A percentile compares a stretch with the other conserved stretches of the same genome.
These are phyloP conservation scores for Cornus florida DNA, from an alignment of 148 eudicot species.

Conservation along the genomic window DNA sequence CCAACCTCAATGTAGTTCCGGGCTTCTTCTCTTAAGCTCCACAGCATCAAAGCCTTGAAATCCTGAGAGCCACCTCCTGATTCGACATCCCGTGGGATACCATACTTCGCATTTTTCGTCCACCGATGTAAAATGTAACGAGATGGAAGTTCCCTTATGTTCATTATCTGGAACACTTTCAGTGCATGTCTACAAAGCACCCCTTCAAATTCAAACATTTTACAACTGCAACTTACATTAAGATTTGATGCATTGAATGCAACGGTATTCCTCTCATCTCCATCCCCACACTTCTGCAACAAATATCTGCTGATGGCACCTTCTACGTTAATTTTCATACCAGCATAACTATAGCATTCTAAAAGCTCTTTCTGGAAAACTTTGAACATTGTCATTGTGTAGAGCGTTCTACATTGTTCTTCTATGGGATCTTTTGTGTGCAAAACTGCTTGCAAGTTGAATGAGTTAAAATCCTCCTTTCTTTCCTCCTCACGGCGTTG, in stretches of 20 bases:
- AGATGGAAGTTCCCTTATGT: slow-evolving; percentile 57
- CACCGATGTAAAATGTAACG: slow-evolving; percentile 57
- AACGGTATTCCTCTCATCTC: slow-evolving; percentile 60
- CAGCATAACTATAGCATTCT: slow-evolving; percentile 49
- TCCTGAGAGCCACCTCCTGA: slow-evolving; percentile 51
- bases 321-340: slow-evolving; percentile 52
- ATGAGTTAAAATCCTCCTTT: slow-evolving; percentile 52
- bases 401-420: slow-evolving; percentile 54
- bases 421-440: slow-evolving; percentile 59
- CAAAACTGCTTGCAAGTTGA: slow-evolving; percentile 44
- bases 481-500: slow-evolving; percentile 56
- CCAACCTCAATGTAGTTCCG: slow-evolving; percentile 51
- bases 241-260: slow-evolving; percentile 56
- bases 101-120: slow-evolving; percentile 51
- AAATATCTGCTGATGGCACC: slow-evolving; percentile 50
- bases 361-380: slow-evolving; percentile 55
- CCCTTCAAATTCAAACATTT: slow-evolving; percentile 64
- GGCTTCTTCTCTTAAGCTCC: slow-evolving; percentile 65
- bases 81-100: slow-evolving; percentile 43
- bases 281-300: slow-evolving; percentile 51
- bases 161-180: slow-evolving; percentile 61
- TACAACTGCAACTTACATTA: slow-evolving; percentile 55
- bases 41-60: slow-evolving; percentile 49
- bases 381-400: slow-evolving; percentile 47
- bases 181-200: slow-evolving; percentile 58